Percentiles rank a stretch among this genome's conserved stretches.
These are phyloP conservation scores for Wallacemonas sp. DNA, from an alignment of 208 protist species.

Conservation along the genomic window DNA sequence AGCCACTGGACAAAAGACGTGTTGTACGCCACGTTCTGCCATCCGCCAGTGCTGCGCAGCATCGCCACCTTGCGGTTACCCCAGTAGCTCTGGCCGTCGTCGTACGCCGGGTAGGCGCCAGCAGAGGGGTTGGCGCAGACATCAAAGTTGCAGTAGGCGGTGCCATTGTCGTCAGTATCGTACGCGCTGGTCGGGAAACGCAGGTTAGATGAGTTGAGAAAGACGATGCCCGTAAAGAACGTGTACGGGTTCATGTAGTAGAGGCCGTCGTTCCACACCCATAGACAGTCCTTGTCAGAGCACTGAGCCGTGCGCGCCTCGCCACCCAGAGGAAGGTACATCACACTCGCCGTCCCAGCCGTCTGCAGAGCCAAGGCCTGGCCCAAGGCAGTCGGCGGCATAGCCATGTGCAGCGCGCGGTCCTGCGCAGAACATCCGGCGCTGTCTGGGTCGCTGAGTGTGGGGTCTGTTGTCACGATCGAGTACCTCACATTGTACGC, in stretches of 20 bases:
- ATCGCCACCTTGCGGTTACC: conserved; percentile 47
- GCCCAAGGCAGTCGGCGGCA: conserved; percentile 5
- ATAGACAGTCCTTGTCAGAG: conserved; percentile 38
- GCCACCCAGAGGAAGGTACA: conserved; percentile 32
- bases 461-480: neutral
- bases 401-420: conserved; percentile 9
- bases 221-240: conserved; percentile 49
- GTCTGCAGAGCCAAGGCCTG: neutral
- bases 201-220: neutral
- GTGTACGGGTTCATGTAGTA: conserved; percentile 41
- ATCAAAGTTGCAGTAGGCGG: conserved; percentile 47
- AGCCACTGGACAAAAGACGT: conserved; percentile 50
- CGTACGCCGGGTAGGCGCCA: conserved; percentile 24
- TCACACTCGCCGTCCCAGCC: neutral
- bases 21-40: conserved; percentile 48
- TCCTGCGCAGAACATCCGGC: neutral
- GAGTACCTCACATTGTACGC: neutral
- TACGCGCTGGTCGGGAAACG: neutral
- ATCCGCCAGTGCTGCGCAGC: conserved; percentile 25
- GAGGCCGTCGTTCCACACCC: conserved; percentile 65
- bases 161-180: neutral
- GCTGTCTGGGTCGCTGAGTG: neutral
- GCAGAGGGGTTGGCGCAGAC: neutral
- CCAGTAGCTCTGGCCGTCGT: conserved; percentile 45
- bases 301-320: conserved; percentile 43